Conservation (phyloP, 345 rosid species). For the Geranium brycei region DNA sequence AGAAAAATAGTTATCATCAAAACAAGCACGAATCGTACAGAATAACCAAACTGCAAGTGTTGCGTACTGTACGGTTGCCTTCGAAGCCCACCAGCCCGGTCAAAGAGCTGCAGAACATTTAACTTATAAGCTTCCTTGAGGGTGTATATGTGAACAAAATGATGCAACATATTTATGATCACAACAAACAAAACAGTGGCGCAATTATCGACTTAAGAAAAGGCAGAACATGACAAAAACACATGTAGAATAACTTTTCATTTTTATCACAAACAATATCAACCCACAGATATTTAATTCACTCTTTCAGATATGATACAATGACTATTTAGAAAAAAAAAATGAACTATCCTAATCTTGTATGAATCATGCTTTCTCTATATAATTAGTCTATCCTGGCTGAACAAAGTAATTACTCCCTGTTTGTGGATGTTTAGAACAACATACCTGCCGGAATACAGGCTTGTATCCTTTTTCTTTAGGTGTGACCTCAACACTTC, state of each 20-base stretch:
- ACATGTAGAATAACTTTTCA: too few relatives aligned
- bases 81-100: conserved; percentile 29
- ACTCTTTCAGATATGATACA: too few relatives aligned
- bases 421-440: conserved; percentile 26
- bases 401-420: conserved; percentile 21
- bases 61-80: conserved; percentile 36
- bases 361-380: background rate
- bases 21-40: conserved; percentile 50
- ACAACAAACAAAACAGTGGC: too few relatives aligned
- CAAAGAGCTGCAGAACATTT: conserved; percentile 28
- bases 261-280: too few relatives aligned
- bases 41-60: conserved; percentile 34
- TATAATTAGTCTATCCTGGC: conserved; percentile 27
- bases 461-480: conserved; percentile 56
- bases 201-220: too few relatives aligned
- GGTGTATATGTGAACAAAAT: too few relatives aligned
- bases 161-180: too few relatives aligned
- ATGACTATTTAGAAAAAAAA: conserved; percentile 2
- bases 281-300: too few relatives aligned
- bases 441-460: conserved; percentile 42
- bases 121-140: background rate
- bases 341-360: background rate
- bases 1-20: conserved; percentile 53
- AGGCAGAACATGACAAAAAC: too few relatives aligned
- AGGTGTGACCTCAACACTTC: conserved; percentile 43